Base-by-base conservation (phyloP, 2,329 filamentous ascomycete genomes). In the Nemania diffusa region DNA sequence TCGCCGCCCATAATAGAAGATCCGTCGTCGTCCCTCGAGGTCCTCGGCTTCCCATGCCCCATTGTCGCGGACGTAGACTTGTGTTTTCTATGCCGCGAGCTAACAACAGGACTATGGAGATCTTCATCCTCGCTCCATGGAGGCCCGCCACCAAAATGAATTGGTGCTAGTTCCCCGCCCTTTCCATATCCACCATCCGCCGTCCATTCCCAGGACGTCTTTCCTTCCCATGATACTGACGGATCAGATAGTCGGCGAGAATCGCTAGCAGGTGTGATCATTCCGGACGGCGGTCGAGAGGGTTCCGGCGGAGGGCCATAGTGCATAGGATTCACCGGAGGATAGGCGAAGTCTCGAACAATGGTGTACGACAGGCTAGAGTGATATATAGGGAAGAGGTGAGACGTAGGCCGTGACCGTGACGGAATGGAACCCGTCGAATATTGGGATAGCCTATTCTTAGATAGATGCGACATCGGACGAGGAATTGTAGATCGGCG, bases 51-150 rank as follows among this genome's bases (percentile, higher is more conserved):
- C 58, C 81, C 81, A 75, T 82, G 78, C 51, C 78, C 78, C 61
- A 83, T 79, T 3, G 84, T 80, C 20, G 85, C 84, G 1, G 85
- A 85, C 0, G 87, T 85, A 2, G 91, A 92, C 79, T 92, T 97
- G 81, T 94, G 91, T 80, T 96, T 97, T 76, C 92, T 91, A 79
- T 97, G 94, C 65, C 92, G 87, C 44, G 92, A 92, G 71, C 91
- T 93, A 15, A 94, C 93, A 20, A 97, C 92, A 0, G 94, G 94
- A 77, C 94, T 97, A 76, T 96, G 93, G 50, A 97, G 85, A 79
- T 98, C 96, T 74, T 98, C 94, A 75, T 98, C 94, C 81, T 97
- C 94, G 79, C 93, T 97, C 82, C 94, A 98, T 2, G 94, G 95
- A 24, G 94, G 94, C 0, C 94, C 94, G 76, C 96, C 93, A 3